A percentile compares a stretch with the other conserved stretches of the same genome.
Conservation (phyloP, 331 rosid genomes). For the Malus hybrid region DNA sequence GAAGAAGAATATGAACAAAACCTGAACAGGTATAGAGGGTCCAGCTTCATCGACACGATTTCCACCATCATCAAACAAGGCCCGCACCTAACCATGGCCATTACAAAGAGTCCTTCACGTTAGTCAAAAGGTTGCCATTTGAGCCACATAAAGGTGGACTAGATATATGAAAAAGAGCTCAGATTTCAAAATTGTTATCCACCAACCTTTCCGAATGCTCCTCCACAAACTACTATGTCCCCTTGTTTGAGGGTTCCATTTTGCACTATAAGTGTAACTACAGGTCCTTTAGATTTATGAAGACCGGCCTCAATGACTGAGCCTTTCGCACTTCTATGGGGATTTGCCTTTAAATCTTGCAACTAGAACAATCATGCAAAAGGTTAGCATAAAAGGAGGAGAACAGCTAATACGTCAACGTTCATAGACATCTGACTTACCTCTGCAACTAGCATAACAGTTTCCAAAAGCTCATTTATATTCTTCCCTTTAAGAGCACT, state of each 20-base stretch:
- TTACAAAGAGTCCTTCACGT: conserved; percentile 6
- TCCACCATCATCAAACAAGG: conserved; percentile 89
- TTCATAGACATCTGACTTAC: conserved; percentile 30
- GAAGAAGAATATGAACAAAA: conserved; percentile 17
- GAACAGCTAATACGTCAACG: conserved; percentile 4
- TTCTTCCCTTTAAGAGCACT: conserved; percentile 95
- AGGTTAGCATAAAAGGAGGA: conserved; percentile 16
- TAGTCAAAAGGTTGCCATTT: conserved; percentile 1
- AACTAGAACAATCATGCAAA: conserved; percentile 45
- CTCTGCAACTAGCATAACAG: conserved; percentile 94
- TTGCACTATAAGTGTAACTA: conserved; percentile 86
- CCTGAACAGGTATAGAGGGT: conserved; percentile 96
- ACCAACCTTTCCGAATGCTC: conserved; percentile 93
- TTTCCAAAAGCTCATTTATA: conserved; percentile 85
- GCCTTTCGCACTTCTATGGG: conserved; percentile 85
- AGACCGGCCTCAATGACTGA: conserved; percentile 93
- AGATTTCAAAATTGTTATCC: not conserved
- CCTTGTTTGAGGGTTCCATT: conserved; percentile 87
- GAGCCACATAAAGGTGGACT: not conserved
- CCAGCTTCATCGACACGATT: conserved; percentile 75
- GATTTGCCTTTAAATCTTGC: conserved; percentile 99
- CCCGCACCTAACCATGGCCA: conserved; percentile 60
- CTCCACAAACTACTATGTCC: conserved; percentile 79
- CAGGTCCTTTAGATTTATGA: conserved; percentile 88
- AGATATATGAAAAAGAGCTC: not conserved